A percentile compares a stretch with the other conserved stretches of the same genome.
phyloP scores from a whole-genome alignment of 129 eudicot species.

The Escallonia rubra region DNA sequence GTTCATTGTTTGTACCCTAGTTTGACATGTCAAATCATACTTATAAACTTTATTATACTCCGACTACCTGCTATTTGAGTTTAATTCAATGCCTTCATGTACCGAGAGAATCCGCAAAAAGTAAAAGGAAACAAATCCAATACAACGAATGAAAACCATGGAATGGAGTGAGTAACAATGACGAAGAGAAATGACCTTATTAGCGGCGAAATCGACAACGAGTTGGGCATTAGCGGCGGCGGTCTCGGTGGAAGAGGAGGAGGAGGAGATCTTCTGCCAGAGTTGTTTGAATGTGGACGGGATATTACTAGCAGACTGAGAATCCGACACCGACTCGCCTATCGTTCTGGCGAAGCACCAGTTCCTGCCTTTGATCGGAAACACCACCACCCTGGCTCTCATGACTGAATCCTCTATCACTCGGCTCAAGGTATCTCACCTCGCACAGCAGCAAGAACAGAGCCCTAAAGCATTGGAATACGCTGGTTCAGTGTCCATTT shows the following conservation, averaged over 20 bases:
- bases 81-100: too few relatives aligned
- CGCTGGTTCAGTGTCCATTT: neutral
- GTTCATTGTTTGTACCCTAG: too few relatives aligned
- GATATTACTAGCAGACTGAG: slow-evolving; percentile 29
- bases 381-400: slow-evolving; percentile 75
- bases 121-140: neutral
- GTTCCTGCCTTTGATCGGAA: slow-evolving; percentile 81
- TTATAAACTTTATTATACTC: too few relatives aligned
- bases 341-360: slow-evolving; percentile 83
- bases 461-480: neutral
- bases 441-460: neutral
- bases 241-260: slow-evolving; percentile 35
- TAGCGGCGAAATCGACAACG: slow-evolving; percentile 71
- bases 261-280: slow-evolving; percentile 48
- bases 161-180: neutral
- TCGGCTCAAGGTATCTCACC: neutral
- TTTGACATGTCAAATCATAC: too few relatives aligned
- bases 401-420: slow-evolving; percentile 8
- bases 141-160: neutral
- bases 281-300: slow-evolving; percentile 67
- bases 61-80: too few relatives aligned
- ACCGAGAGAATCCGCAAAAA: neutral
- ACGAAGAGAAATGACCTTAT: slow-evolving; percentile 41
- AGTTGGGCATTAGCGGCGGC: slow-evolving; percentile 57
- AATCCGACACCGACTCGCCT: slow-evolving; percentile 30